Conservation (phyloP, 176 grass and related monocot genomes). For the Avena sativa region DNA sequence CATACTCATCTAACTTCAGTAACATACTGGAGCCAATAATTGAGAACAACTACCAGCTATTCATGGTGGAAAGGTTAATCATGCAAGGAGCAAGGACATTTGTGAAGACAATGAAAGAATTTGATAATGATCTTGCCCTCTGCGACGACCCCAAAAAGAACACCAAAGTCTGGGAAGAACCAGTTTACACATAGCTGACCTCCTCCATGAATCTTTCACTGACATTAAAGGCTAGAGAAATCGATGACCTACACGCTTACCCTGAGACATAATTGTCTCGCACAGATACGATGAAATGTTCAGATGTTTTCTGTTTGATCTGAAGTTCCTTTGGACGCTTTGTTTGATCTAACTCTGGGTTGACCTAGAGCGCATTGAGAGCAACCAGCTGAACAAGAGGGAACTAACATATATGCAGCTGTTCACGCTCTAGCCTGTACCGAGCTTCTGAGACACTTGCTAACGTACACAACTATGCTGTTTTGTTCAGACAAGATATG, state of each 20-base stretch:
- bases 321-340: conserved; percentile 6
- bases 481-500: conserved; percentile 23
- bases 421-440: background rate
- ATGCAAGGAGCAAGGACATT: conserved; percentile 79
- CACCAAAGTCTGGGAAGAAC: conserved; percentile 78
- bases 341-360: background rate
- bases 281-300: conserved; percentile 16
- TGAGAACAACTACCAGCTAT: conserved; percentile 88
- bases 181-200: conserved; percentile 64
- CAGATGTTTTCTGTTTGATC: background rate
- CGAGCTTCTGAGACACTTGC: conserved; percentile 29
- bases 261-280: conserved; percentile 34
- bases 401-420: background rate
- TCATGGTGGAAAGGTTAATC: conserved; percentile 94
- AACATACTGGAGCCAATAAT: conserved; percentile 71
- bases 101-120: conserved; percentile 95
- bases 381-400: background rate
- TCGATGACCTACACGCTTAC: conserved; percentile 9
- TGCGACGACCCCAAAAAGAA: conserved; percentile 91
- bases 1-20: conserved; percentile 86
- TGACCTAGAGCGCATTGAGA: background rate
- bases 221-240: conserved; percentile 16
- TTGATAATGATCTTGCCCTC: conserved; percentile 77
- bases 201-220: background rate
- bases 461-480: conserved; percentile 7